Conservation (phyloP, 352 stramenopile genomes). For the Pythium folliculosum region DNA sequence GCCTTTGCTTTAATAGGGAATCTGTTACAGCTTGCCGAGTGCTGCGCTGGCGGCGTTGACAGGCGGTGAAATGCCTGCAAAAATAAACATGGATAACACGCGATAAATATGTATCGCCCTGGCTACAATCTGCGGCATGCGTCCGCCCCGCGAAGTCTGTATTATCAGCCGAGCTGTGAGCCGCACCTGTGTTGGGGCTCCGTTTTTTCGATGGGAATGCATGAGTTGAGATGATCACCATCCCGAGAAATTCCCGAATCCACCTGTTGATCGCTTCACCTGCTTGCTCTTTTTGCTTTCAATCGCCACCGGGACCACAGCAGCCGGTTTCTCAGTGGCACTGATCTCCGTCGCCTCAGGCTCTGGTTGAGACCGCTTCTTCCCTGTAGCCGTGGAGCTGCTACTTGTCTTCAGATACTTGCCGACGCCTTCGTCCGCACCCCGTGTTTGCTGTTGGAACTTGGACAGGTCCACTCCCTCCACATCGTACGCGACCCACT, state of each 20-base stretch:
- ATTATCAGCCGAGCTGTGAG: background rate
- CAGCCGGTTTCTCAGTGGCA: slow-evolving; percentile 13
- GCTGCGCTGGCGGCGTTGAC: no score
- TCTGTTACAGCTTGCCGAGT: no score
- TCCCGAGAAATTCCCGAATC: slow-evolving; percentile 79
- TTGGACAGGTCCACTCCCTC: slow-evolving; percentile 54
- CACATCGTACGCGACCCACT: slow-evolving; percentile 83
- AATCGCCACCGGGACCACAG: slow-evolving; percentile 46
- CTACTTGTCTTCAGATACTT: slow-evolving; percentile 60
- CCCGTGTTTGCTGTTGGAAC: slow-evolving; percentile 43
- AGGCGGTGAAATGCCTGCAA: background rate
- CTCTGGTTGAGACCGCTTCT: slow-evolving; percentile 24
- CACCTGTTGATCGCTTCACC: slow-evolving; percentile 30
- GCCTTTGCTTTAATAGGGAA: no score
- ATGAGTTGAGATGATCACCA: slow-evolving; percentile 43
- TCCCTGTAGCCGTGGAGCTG: slow-evolving; percentile 13
- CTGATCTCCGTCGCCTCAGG: background rate
- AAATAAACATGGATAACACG: background rate
- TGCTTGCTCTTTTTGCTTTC: slow-evolving; percentile 78
- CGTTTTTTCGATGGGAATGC: background rate
- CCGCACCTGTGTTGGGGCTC: background rate
- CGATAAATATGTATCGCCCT: background rate
- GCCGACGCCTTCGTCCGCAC: slow-evolving; percentile 55
- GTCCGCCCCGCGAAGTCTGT: background rate
- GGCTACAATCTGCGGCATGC: background rate